Evolutionary conservation across 805 yeast species (phyloP).

Genomic region (Wickerhamiella galacta): DNA sequence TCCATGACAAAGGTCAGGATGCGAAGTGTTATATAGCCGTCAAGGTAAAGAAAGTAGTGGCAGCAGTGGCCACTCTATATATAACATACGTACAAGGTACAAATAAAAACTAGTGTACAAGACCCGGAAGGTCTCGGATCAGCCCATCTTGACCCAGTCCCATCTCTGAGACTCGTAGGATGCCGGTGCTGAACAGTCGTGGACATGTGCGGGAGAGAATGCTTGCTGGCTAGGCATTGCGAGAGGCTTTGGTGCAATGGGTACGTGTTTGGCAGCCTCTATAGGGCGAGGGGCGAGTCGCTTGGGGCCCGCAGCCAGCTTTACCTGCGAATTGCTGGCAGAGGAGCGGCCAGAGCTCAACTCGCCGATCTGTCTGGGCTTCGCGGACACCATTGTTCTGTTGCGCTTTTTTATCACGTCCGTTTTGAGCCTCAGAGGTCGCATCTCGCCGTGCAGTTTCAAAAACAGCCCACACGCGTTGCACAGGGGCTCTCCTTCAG

Average conservation of each 20-base stretch:
- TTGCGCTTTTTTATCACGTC: slow-evolving; percentile 91
- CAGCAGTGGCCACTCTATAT: too few species aligned
- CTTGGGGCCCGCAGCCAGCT: background rate
- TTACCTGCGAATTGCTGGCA: background rate
- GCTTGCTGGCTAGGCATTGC: slow-evolving; percentile 1
- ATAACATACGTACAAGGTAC: too few species aligned
- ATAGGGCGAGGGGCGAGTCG: background rate
- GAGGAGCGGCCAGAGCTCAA: background rate
- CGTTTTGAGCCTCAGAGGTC: slow-evolving; percentile 85
- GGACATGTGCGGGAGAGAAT: background rate
- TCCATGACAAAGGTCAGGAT: too few species aligned
- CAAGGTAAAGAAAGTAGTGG: too few species aligned
- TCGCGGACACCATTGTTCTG: slow-evolving; percentile 23
- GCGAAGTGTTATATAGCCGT: too few species aligned
- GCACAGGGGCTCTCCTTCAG: slow-evolving; percentile 87
- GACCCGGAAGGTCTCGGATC: background rate
- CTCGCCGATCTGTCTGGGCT: too few species aligned
- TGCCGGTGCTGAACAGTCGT: background rate
- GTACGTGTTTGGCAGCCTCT: slow-evolving; percentile 3
- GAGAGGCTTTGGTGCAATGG: slow-evolving; percentile 6
- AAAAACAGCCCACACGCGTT: slow-evolving; percentile 92
- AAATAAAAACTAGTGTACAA: too few species aligned
- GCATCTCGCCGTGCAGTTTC: slow-evolving; percentile 84
- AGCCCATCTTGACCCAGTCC: slow-evolving; percentile 7
- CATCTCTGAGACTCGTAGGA: slow-evolving; percentile 1